Evolutionary conservation across 345 rosid species (phyloP).

Genomic region (Clausena lansium): DNA sequence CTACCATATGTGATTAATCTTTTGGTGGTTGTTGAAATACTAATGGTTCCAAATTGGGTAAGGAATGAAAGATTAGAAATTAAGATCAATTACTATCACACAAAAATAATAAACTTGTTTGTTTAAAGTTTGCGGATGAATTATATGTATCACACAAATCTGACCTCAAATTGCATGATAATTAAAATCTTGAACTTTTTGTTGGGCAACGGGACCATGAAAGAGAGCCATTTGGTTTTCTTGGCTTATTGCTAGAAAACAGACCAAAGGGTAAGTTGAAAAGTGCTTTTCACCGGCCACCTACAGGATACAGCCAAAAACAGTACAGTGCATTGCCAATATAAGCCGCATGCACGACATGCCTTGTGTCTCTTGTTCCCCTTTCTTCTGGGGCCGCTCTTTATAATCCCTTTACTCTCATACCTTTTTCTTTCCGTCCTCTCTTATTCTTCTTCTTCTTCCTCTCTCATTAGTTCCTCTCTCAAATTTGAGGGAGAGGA

Average conservation of each 20-base stretch:
- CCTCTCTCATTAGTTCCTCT: not conserved
- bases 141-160: not conserved
- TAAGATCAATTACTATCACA: not conserved
- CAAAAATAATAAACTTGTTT: not conserved
- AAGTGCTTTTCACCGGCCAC: constrained; percentile 57
- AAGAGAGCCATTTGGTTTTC: constrained; percentile 22
- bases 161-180: constrained; percentile 3
- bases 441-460: constrained; percentile 4
- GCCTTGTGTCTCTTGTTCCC: constrained; percentile 16
- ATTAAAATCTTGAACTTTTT: not conserved
- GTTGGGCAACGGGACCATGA: constrained; percentile 24
- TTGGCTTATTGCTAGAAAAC: constrained; percentile 29
- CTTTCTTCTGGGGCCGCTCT: constrained; percentile 24
- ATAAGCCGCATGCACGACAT: constrained; percentile 27
- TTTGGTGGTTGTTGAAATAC: not conserved
- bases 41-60: not conserved
- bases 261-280: constrained; percentile 53
- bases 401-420: constrained; percentile 17
- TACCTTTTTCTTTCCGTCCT: too few relatives aligned
- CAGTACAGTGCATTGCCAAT: constrained; percentile 10
- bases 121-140: not conserved
- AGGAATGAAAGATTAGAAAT: not conserved
- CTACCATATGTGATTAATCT: not conserved
- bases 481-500: not conserved
- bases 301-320: constrained; percentile 18